Percentiles rank a stretch among this genome's conserved stretches.
Evolutionary conservation across 768 basidiomycete genomes (phyloP).

Genomic region (Tricholomella constricta): DNA sequence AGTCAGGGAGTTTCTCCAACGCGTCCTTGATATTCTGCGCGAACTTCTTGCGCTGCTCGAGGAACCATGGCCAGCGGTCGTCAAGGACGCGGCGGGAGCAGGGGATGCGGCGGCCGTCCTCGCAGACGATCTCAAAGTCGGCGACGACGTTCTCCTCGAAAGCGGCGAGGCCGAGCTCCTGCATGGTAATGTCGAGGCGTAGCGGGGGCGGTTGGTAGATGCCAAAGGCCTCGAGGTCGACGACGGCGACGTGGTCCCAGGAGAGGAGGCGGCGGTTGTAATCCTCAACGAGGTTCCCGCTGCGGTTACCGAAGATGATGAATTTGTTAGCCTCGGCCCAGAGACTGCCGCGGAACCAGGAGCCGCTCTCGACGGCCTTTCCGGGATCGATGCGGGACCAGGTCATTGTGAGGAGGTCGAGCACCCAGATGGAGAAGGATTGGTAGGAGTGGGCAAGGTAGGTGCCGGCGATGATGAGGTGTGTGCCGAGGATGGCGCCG

Average conservation of each 20-base stretch:
- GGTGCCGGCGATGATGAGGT: conserved; percentile 93
- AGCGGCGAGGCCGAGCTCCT: conserved; percentile 81
- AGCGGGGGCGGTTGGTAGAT: conserved; percentile 87
- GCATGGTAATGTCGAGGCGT: conserved; percentile 68
- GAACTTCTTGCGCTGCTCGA: conserved; percentile 63
- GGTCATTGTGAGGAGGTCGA: conserved; percentile 79
- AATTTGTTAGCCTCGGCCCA: conserved; percentile 87
- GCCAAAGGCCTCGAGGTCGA: conserved; percentile 93
- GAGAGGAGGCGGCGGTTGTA: conserved; percentile 89
- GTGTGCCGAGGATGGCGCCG: conserved; percentile 86
- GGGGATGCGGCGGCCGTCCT: conserved; percentile 81
- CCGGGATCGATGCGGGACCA: conserved; percentile 92
- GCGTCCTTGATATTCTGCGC: conserved; percentile 56
- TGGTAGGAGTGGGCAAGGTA: conserved; percentile 94
- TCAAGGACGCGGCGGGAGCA: conserved; percentile 86
- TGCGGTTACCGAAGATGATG: conserved; percentile 87
- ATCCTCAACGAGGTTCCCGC: conserved; percentile 87
- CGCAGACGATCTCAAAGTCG: conserved; percentile 92
- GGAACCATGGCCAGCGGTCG: conserved; percentile 96
- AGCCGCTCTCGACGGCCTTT: conserved; percentile 80
- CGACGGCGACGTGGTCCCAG: conserved; percentile 90
- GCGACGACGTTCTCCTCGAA: conserved; percentile 80
- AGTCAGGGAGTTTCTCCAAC: conserved; percentile 59
- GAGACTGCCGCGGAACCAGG: conserved; percentile 92
- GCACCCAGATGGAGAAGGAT: conserved; percentile 95